Base-by-base conservation (phyloP, 805 yeast genomes). In the Suhomyces sp. region DNA sequence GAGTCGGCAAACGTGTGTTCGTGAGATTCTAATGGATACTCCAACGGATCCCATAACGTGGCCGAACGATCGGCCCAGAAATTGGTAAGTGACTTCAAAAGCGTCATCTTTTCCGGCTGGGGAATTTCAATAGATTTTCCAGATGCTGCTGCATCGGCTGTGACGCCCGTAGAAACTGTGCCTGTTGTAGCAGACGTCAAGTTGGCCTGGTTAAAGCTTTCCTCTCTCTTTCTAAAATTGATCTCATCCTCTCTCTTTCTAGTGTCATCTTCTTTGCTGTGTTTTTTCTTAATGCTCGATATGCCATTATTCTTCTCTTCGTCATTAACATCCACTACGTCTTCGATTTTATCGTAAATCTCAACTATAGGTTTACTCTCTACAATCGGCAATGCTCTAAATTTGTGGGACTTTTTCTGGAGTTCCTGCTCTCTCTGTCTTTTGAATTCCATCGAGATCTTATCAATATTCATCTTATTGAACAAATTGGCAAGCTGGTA, bases 31-130 rank as follows among this genome's bases (percentile, higher is more conserved):
- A 92, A 75, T 1, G 98, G 97, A 67, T 91, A 92, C 17, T 82
- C 86, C 31, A 94, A 73, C 0, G 97, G 96, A 57, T 89, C 91
- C 98, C 98, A 96, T 19, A 94, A 77, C 1, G 96, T 86, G 0
- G 97, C 94, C 0, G 98, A 89, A 61, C 99, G 75, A 69, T 94
- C 98, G 1, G 97, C 97, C 98, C 98, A 94, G 68, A 94, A 94
- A 60, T 85, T 89, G 0, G 96, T 82, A 51, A 96, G 73, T 0
- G 96, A 84, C 60, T 88, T 89, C 72, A 94, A 80, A 33, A 94
- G 68, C 0, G 97, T 86, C 20, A 85, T 81, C 57, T 83, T 82
- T 61, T 92, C 97, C 5, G 77, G 77, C 47, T 72, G 77, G 0
- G 76, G 73, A 35, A 73, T 60, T 10, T 71, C 73, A 9, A 63